Evolutionary conservation across 495 filamentous ascomycete genomes (phyloP).

Genomic region (Pseudevernia furfuracea): DNA sequence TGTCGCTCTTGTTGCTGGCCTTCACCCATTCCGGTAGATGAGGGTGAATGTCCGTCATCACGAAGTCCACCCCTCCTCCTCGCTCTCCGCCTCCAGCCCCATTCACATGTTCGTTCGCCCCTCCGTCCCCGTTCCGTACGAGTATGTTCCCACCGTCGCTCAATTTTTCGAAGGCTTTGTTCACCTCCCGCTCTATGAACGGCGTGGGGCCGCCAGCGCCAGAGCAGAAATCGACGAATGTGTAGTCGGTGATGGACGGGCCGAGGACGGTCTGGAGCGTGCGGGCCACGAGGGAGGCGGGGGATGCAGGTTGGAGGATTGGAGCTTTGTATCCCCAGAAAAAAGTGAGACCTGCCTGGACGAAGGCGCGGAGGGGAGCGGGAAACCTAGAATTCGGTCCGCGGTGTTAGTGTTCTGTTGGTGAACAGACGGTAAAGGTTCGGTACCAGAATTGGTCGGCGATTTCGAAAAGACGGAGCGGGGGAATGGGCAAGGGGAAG

Average conservation of each 20-base stretch:
- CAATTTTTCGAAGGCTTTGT: constrained; percentile 28
- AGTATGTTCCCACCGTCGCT: constrained; percentile 20
- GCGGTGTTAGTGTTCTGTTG: constrained; percentile 3
- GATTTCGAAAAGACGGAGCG: constrained; percentile 33
- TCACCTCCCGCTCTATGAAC: constrained; percentile 51
- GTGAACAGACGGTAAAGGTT: constrained; percentile 1
- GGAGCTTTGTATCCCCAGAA: constrained; percentile 31
- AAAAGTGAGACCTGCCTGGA: constrained; percentile 32
- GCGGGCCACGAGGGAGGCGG: constrained; percentile 32
- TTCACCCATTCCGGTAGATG: constrained; percentile 52
- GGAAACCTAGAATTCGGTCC: constrained; percentile 21
- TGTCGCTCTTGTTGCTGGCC: constrained; percentile 40
- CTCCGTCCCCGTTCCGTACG: constrained; percentile 1
- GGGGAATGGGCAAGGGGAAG: constrained; percentile 24
- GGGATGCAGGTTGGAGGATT: constrained; percentile 24
- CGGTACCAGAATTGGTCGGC: constrained; percentile 33
- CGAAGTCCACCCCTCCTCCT: constrained; percentile 45
- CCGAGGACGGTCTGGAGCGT: constrained; percentile 37
- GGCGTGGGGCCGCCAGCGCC: constrained; percentile 64
- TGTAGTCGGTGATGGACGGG: constrained; percentile 37
- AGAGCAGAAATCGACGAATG: constrained; percentile 67
- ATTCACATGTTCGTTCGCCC: constrained; percentile 5
- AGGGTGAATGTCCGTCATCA: constrained; percentile 64
- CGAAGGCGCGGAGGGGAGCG: constrained; percentile 28
- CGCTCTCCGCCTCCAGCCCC: constrained; percentile 20